Evolutionary conservation across 2,329 filamentous ascomycete genomes (phyloP), one percentile per base, ranked within the genome.

Genomic region (Fusarium sp.): DNA sequence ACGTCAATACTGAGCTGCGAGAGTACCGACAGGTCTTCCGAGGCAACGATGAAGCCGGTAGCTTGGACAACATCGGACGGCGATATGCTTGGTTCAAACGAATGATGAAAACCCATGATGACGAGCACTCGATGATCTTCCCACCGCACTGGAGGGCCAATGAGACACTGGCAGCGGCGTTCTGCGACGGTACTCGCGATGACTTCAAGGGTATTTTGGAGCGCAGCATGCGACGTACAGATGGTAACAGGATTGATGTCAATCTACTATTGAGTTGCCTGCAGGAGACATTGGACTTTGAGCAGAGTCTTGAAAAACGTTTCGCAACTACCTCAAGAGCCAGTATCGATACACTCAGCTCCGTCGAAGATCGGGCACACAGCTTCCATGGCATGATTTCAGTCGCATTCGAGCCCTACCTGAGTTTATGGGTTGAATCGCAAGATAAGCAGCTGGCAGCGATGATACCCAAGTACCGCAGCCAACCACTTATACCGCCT

Each of bases 21-120:
- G 96, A 99, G 81, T 99, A 99, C 78, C 88, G 96, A 54, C 93
- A 97, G 76, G 93, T 99, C 1, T 99, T 99, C 80, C 88, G 94
- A 42, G 95, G 95, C 39, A 98, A 96, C 75, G 96, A 99, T 77
- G 96, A 99, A 82, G 96, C 96, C 7, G 96, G 95, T 9, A 97
- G 91, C 65, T 81, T 99, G 77, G 96, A 99, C 84, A 99, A 99
- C 75, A 99, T 99, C 65, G 93, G 94, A 7, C 88, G 96, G 65
- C 86, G 96, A 69, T 99, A 98, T 79, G 92, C 94, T 8, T 99
- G 96, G 96, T 97, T 98, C 81, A 93, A 93, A 79, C 89, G 97
- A 67, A 97, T 95, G 88, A 86, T 98, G 80, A 97, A 97, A 84
- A 93, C 92, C 3, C 97, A 98, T 79, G 96, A 99, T 75, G 92